A percentile compares a stretch with the other conserved stretches of the same genome.
phyloP scores from a whole-genome alignment of 2,329 filamentous ascomycete genomes.

The Botrytis sinoallii region DNA sequence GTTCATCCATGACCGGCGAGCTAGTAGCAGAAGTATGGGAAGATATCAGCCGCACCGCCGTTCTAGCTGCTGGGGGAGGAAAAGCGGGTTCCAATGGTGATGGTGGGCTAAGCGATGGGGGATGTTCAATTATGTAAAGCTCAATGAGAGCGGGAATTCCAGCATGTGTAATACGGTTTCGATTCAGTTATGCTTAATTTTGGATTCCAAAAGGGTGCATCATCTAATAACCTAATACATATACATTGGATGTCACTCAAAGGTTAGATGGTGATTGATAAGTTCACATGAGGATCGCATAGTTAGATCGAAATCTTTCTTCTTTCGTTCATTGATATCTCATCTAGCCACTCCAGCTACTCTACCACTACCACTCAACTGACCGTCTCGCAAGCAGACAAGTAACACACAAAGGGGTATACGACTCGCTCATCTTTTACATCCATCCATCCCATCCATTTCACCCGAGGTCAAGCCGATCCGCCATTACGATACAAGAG shows the following conservation, averaged over 20 bases:
- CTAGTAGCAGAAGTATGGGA: constrained; percentile 20
- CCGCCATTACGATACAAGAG: not conserved
- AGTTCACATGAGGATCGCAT: not conserved
- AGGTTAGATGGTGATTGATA: not conserved
- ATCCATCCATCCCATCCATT: not conserved
- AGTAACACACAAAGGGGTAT: constrained; percentile 12
- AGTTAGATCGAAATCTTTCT: not conserved
- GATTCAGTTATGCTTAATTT: not conserved
- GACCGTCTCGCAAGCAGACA: not conserved
- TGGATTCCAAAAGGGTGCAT: not conserved
- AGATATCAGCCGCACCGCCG: constrained; percentile 17
- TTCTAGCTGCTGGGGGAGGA: constrained; percentile 16
- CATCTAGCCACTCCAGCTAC: not conserved
- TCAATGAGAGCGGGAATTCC: not conserved
- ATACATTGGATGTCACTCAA: not conserved
- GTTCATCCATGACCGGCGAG: constrained; percentile 16
- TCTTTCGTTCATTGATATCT: not conserved
- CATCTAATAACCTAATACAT: too few species aligned
- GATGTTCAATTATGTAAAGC: constrained; percentile 16
- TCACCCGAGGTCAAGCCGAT: not conserved
- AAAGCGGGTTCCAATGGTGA: not conserved
- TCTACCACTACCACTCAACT: not conserved
- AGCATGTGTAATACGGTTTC: not conserved
- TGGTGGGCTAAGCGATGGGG: constrained; percentile 15
- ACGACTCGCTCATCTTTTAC: not conserved